Base-by-base conservation (phyloP, 2,329 filamentous ascomycete species). In the Fusarium fracticaudum region DNA sequence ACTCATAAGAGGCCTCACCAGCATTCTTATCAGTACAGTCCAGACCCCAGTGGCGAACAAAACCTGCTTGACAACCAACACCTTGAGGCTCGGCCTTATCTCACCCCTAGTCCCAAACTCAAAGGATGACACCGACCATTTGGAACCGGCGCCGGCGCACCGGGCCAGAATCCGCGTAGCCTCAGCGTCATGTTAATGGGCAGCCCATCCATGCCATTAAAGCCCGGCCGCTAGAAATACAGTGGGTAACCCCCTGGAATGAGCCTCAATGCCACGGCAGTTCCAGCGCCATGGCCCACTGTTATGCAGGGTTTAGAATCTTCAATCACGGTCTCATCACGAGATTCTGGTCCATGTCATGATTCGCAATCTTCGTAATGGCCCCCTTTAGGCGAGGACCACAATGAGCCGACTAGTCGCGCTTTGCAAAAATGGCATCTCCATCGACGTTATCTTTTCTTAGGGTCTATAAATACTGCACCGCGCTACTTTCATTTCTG, bases 81-180 rank as follows among this genome's bases (percentile, higher is more conserved):
- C n/a, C 43, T 61, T 78, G 74, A 78, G 74, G 76, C 76, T 77
- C 76, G 72, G 76, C 55, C 70, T 77, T 77, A 78, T 76, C 76
- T 73, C 12, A 8, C 58, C 69, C 69, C 53, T 63, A 45, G 31
- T 17, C 20, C 14, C n/a, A 43, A 31, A 26, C 45, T 47, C 35
- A 54, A 40, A 50, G 33, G 11, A 33, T 29, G 55, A 59, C 50
- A 41, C 72, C 72, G 60, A 73, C 66, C 69, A 73, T 43, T 64
- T 71, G 72, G 71, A 50, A 60, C 74, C 54, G 61, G 67, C 51
- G 41, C 72, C 67, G 70, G 53, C 68, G 74, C 60, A 55, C 68
- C 73, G 67, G 75, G 60, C 40, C 53, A 35, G 38, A 8, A 51
- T 60, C 75, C 75, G 75, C 69, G 68, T 51, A 58, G 35, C 59